Conservation (phyloP, 768 basidiomycete species). For the Lactarius vividus region DNA sequence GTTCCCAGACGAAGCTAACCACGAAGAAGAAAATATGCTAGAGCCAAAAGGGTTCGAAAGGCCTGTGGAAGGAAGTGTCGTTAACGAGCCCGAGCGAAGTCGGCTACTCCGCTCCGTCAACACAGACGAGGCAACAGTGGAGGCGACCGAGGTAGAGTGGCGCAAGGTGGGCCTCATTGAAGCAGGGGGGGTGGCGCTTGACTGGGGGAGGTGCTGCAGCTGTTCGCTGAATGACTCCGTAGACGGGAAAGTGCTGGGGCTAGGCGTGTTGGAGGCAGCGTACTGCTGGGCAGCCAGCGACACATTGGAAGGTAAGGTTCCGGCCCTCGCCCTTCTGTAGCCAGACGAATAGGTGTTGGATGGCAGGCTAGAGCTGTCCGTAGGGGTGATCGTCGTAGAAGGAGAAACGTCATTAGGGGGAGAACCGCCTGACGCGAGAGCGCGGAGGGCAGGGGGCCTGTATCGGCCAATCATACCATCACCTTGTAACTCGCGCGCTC, state of each 20-base stretch:
- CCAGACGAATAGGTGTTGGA: slow-evolving; percentile 79
- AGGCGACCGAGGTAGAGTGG: slow-evolving; percentile 71
- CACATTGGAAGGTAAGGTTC: slow-evolving; percentile 95
- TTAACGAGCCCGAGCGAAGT: slow-evolving; percentile 89
- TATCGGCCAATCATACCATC: slow-evolving; percentile 73
- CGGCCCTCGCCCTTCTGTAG: slow-evolving; percentile 94
- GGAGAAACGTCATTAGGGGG: slow-evolving; percentile 67
- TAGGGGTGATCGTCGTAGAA: slow-evolving; percentile 50
- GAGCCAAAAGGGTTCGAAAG: slow-evolving; percentile 83
- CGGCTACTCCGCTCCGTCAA: slow-evolving; percentile 73
- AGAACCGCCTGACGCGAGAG: slow-evolving; percentile 63
- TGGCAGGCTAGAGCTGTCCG: slow-evolving; percentile 57
- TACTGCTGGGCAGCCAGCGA: slow-evolving; percentile 83
- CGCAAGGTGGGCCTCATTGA: slow-evolving; percentile 65
- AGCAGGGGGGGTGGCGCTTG: slow-evolving; percentile 40
- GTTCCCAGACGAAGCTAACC: slow-evolving; percentile 67
- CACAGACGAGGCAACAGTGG: slow-evolving; percentile 50
- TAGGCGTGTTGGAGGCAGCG: slow-evolving; percentile 60
- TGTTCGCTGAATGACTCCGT: slow-evolving; percentile 50
- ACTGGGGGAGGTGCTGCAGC: slow-evolving; percentile 41
- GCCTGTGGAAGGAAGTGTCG: slow-evolving; percentile 67
- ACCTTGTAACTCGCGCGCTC: slow-evolving; percentile 82
- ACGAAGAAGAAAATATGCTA: slow-evolving; percentile 86
- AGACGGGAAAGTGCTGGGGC: slow-evolving; percentile 44
- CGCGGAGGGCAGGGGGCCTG: slow-evolving; percentile 76